Evolutionary conservation across 2,329 filamentous ascomycete genomes (phyloP), one percentile per base, ranked within the genome.

Genomic region (Claviceps monticola): DNA sequence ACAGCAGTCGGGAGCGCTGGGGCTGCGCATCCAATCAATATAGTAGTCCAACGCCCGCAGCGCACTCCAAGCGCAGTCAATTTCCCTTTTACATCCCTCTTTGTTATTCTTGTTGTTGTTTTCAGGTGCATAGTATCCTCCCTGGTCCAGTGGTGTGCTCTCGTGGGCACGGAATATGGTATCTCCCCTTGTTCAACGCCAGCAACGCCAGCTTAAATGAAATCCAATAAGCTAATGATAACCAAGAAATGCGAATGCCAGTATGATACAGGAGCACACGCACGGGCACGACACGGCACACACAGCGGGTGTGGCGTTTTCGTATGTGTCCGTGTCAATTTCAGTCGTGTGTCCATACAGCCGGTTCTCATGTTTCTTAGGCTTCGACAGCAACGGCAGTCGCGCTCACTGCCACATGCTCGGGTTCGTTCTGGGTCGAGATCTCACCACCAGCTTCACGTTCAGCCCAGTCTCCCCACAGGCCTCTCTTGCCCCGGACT

Each of bases 381-480:
- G 69, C 69, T 50, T 64, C 68, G 34, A 71, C 68, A 39, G 68
- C 61, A 38, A 71, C 68, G 4, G 61, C 57, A 19, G 64, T 61
- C 34, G 59, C 58, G 48, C 58, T 61, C 45, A 61, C 56, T 16
- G 64, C 63, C 21, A 64, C 62, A 21, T 58, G 55, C 57, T 72
- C 68, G 7, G 69, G 66, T 58, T 73, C 69, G 54, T 74, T 68
- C 47, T 78, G 70, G 53, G 71, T 66, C 13, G 74, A 77, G 51
- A 80, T 79, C 64, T 82, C 79, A 48, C 79, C 80, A 53, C 79
- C 79, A 45, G 79, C 79, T 64, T 83, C 80, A 39, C 76, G 74
- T 73, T 97, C 93, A 0, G 93, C 93, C 93, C 93, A 98, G 39
- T 84, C 82, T 50, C 91, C 93, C 91, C 93, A 98, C 2, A 98